Evolutionary conservation across 495 filamentous ascomycete species (phyloP).

Genomic region (Talaromyces stipitatus): DNA sequence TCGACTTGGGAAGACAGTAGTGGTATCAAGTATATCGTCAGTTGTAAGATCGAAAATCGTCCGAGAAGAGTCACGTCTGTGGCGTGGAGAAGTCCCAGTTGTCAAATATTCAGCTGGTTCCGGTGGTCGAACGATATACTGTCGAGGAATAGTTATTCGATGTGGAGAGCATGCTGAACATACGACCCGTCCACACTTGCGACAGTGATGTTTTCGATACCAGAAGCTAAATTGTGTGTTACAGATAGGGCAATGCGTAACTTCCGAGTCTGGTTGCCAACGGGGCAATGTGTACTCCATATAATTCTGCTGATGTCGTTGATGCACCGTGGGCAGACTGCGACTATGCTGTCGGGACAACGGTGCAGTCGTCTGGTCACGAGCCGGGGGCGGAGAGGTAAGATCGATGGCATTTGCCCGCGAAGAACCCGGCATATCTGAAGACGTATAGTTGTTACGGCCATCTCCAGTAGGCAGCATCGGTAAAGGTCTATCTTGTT

Average conservation of each 20-base stretch:
- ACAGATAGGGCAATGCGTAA: constrained; percentile 76
- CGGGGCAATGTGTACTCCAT: constrained; percentile 45
- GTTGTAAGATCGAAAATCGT: constrained; percentile 35
- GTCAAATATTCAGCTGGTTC: constrained; percentile 22
- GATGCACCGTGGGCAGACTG: background rate
- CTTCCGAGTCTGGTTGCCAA: constrained; percentile 84
- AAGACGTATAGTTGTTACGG: constrained; percentile 3
- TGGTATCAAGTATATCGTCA: constrained; percentile 19
- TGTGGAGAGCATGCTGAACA: constrained; percentile 89
- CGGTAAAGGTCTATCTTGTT: constrained; percentile 18
- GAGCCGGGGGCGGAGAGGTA: constrained; percentile 20
- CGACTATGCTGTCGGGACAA: constrained; percentile 4
- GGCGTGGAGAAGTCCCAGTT: constrained; percentile 13
- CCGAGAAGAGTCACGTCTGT: background rate
- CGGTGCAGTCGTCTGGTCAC: background rate
- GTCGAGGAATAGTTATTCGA: constrained; percentile 86
- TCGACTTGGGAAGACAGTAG: constrained; percentile 3
- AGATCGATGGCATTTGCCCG: constrained; percentile 31
- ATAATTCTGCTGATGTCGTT: constrained; percentile 6
- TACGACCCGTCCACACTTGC: constrained; percentile 93
- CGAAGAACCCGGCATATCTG: constrained; percentile 19
- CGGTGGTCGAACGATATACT: constrained; percentile 86
- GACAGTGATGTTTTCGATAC: constrained; percentile 88
- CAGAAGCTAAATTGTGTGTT: constrained; percentile 70
- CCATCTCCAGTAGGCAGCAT: constrained; percentile 12